Evolutionary conservation across 306 rosid species (phyloP).

Genomic region (Arachis stenosperma): DNA sequence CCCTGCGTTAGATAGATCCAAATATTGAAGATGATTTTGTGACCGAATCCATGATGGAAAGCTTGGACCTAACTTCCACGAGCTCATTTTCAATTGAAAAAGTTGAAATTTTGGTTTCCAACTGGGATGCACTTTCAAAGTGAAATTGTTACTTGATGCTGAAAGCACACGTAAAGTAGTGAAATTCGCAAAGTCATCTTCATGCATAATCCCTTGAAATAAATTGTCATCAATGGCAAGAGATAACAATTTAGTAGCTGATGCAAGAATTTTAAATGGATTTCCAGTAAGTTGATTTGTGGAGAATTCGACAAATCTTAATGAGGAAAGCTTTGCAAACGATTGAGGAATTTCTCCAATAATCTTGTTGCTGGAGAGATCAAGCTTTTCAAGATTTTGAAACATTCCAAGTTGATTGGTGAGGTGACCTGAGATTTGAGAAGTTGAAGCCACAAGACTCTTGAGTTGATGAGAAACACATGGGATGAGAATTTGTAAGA

Average conservation of each 20-base stretch:
- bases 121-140: conserved; percentile 4
- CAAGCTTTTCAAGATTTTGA: neutral
- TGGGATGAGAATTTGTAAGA: conserved; percentile 3
- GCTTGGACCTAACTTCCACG: conserved; percentile 22
- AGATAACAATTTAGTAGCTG: neutral
- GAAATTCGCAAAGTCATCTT: conserved; percentile 20
- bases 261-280: neutral
- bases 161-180: accelerated
- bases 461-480: neutral
- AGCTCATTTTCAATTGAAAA: accelerated
- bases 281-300: neutral
- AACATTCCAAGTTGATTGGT: conserved; percentile 20
- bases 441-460: accelerated
- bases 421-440: conserved; percentile 21
- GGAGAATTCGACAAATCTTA: neutral
- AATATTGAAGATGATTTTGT: neutral
- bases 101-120: conserved; percentile 30
- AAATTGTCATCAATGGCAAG: neutral
- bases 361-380: neutral
- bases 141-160: neutral
- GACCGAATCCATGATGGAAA: conserved; percentile 40
- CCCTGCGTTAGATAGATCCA: conserved; percentile 22
- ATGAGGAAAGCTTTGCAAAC: neutral
- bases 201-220: conserved; percentile 12
- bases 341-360: neutral